Evolutionary conservation across 169 alveolate species (phyloP), one percentile per base, ranked within the genome.

Genomic region (Perkinsus marinus): DNA sequence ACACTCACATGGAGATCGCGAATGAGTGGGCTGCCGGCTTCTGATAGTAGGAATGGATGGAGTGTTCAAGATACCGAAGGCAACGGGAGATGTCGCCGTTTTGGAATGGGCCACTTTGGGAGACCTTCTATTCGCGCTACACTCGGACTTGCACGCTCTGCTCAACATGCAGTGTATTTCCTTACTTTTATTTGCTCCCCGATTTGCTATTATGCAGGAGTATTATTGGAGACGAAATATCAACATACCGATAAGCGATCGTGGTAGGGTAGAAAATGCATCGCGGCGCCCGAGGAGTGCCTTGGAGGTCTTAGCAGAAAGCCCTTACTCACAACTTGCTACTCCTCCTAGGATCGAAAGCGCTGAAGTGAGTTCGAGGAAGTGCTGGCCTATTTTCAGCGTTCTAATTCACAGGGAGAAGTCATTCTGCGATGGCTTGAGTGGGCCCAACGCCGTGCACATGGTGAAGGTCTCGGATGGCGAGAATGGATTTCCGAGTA

Each of bases 81-180:
- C 91, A 89, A 37, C 26, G 91, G 10, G 91, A 89, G 39, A 2
- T 91, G 90, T 92, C 94, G 13, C 94, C 94, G 26, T 37, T 93
- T 89, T 93, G 92, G 92, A 93, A 93, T 46, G 90, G 91, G 26
- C 93, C 93, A 6, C 90, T 93, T 37, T 93, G 94, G 94, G 68
- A 89, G 92, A 92, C 90, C 91, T 93, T 93, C 92, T 93, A 93
- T 90, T 89, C 91, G 46, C 90, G 92, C 91, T 93, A 91, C 92
- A 93, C 94, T 22, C 94, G 93, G 68, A 91, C 93, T 0, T 93
- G 94, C 68, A 93, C 94, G 17, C 90, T 93, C 0, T 93, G 94
- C 46, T 90, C 91, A 90, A 57, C 39, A 26, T 6, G 90, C 34
- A 13, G 22, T 57, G 79, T 57, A 16, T 13, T 5, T 30, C 79